These are phyloP conservation scores for Camellia lanceoleosa DNA, from an alignment of 148 eudicot species.

Conservation along the genomic window DNA sequence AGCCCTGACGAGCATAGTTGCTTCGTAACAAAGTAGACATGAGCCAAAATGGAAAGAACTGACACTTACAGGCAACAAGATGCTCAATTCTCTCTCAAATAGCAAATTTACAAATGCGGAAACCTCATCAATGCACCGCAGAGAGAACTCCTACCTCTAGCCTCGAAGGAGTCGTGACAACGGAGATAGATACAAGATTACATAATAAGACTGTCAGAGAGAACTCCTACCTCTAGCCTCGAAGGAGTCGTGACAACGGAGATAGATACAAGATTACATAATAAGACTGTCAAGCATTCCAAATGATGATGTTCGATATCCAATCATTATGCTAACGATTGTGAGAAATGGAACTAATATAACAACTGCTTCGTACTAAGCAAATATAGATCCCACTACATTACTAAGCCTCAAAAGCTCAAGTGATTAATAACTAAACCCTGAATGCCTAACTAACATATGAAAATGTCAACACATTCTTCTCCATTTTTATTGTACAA, in stretches of 20 bases:
- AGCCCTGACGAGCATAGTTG: no score
- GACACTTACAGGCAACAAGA: no score
- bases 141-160: not conserved
- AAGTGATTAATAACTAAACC: not conserved
- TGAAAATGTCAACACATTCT: not conserved
- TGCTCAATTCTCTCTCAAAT: no score
- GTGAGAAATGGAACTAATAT: conserved; percentile 4
- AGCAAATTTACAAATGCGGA: not conserved
- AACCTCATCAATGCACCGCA: not conserved
- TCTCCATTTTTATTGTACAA: conserved; percentile 12
- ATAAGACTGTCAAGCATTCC: not conserved
- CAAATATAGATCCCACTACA: conserved; percentile 3
- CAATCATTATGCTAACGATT: not conserved
- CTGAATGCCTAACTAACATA: not conserved
- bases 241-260: not conserved
- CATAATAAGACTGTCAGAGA: not conserved
- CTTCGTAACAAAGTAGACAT: no score
- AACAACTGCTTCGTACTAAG: not conserved
- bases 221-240: not conserved
- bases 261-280: not conserved
- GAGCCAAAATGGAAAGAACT: no score
- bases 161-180: not conserved
- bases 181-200: not conserved
- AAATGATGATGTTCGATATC: not conserved
- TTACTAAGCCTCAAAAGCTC: conserved; percentile 3